Evolutionary conservation across 495 filamentous ascomycete genomes (phyloP).

Genomic region (Xylaria scruposa): DNA sequence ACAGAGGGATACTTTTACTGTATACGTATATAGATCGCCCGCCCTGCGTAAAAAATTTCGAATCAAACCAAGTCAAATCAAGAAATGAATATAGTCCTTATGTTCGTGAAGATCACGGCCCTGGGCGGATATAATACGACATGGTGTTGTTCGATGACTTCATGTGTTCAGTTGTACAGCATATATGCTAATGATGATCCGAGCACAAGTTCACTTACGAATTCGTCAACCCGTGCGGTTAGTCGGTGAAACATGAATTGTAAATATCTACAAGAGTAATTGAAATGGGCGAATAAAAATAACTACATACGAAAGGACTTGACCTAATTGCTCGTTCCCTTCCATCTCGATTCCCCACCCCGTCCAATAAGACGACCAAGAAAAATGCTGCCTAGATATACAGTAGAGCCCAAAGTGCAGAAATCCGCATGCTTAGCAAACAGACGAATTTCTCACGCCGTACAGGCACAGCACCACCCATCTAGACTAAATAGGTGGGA

Average conservation of each 20-base stretch:
- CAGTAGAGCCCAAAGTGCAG: neutral
- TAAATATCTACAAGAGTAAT: neutral
- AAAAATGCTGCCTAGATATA: slow-evolving; percentile 19
- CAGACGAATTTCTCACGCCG: neutral
- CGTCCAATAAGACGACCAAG: slow-evolving; percentile 3
- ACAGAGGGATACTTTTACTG: neutral
- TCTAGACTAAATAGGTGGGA: neutral
- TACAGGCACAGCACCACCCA: neutral
- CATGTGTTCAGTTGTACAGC: neutral
- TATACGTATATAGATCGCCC: slow-evolving; percentile 2
- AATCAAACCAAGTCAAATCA: neutral
- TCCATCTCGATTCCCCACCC: neutral
- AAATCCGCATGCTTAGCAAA: neutral
- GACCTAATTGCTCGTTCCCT: neutral
- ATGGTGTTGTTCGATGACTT: neutral
- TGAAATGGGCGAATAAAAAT: neutral
- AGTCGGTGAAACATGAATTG: neutral
- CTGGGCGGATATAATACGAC: neutral
- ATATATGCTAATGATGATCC: neutral
- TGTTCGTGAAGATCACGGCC: neutral
- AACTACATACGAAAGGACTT: neutral
- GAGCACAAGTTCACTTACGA: neutral
- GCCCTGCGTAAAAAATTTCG: neutral
- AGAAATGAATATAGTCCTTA: neutral
- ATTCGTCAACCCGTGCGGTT: neutral